Evolutionary conservation across 2,329 filamentous ascomycete species (phyloP).

Genomic region (Cercospora sp.): DNA sequence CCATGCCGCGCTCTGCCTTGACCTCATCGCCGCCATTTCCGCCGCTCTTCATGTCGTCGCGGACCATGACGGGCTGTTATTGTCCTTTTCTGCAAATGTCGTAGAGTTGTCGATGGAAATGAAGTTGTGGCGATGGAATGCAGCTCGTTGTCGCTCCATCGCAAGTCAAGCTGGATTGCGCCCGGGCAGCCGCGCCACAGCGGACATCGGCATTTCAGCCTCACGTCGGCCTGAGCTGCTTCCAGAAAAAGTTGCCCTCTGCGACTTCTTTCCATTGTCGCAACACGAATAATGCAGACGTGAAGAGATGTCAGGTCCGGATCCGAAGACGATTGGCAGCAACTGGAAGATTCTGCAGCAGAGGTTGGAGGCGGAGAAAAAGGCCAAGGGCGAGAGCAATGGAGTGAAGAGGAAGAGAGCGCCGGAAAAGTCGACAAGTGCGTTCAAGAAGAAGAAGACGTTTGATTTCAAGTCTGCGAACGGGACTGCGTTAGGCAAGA

Average conservation of each 20-base stretch:
- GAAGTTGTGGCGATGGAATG: slow-evolving; percentile 16
- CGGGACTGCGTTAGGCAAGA: slow-evolving; percentile 18
- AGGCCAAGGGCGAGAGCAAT: slow-evolving; percentile 35
- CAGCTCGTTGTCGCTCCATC: slow-evolving; percentile 17
- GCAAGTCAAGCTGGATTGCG: slow-evolving; percentile 19
- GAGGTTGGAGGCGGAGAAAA: slow-evolving; percentile 47
- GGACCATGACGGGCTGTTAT: slow-evolving; percentile 51
- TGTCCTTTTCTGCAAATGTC: not conserved
- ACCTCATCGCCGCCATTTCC: slow-evolving; percentile 34
- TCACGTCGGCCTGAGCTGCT: slow-evolving; percentile 7
- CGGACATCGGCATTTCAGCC: not conserved
- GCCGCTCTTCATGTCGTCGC: slow-evolving; percentile 46
- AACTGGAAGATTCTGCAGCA: slow-evolving; percentile 81
- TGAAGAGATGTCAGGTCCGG: slow-evolving; percentile 39
- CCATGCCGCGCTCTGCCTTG: slow-evolving; percentile 72
- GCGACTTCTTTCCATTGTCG: not conserved
- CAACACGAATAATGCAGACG: not conserved
- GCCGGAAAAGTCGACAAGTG: slow-evolving; percentile 21
- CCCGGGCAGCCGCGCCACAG: slow-evolving; percentile 16
- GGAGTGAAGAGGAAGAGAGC: slow-evolving; percentile 40
- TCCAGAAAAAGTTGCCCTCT: not conserved
- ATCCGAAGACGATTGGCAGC: slow-evolving; percentile 47
- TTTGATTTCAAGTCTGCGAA: slow-evolving; percentile 16
- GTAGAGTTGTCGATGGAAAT: slow-evolving; percentile 10
- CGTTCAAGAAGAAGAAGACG: slow-evolving; percentile 28